A percentile compares a stretch with the other conserved stretches of the same genome.
phyloP scores from a whole-genome alignment of 805 yeast genomes.

The Candida adriatica region DNA sequence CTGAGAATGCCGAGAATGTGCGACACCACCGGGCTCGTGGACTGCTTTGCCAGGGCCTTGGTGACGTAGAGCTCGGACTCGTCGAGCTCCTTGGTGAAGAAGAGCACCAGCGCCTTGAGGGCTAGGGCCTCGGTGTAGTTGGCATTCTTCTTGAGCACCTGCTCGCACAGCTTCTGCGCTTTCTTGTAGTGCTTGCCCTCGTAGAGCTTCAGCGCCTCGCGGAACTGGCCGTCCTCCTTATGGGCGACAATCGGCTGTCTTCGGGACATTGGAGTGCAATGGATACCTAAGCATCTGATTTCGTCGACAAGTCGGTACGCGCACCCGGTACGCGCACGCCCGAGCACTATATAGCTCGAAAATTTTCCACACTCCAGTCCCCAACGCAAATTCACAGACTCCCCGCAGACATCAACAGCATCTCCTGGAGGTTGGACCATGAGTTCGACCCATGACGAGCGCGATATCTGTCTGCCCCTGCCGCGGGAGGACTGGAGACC shows the following conservation, averaged over 20 bases:
- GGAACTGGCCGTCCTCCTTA: conserved; percentile 73
- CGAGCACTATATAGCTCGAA: conserved; percentile 1
- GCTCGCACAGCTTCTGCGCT: conserved; percentile 69
- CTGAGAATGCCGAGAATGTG: conserved; percentile 85
- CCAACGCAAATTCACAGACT: conserved; percentile 61
- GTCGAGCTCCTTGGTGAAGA: conserved; percentile 46
- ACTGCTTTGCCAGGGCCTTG: conserved; percentile 54
- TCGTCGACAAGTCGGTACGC: neutral
- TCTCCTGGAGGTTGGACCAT: conserved; percentile 64
- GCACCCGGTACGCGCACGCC: neutral
- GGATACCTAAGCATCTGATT: too few relatives aligned
- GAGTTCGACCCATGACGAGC: conserved; percentile 67
- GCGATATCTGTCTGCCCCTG: conserved; percentile 37
- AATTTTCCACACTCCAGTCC: conserved; percentile 1
- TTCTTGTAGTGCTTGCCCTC: conserved; percentile 86
- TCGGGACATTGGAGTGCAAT: too few relatives aligned
- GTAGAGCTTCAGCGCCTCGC: conserved; percentile 75
- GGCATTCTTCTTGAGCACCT: conserved; percentile 67
- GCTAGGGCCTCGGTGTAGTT: conserved; percentile 77
- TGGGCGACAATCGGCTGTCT: conserved; percentile 22
- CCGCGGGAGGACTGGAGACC: conserved; percentile 53
- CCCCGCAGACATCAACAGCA: conserved; percentile 51
- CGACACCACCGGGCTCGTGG: conserved; percentile 62
- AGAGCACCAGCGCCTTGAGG: conserved; percentile 69
- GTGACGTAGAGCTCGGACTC: conserved; percentile 60